Evolutionary conservation across 2,329 filamentous ascomycete species (phyloP).

Genomic region (Purpureocillium takamizusanense): DNA sequence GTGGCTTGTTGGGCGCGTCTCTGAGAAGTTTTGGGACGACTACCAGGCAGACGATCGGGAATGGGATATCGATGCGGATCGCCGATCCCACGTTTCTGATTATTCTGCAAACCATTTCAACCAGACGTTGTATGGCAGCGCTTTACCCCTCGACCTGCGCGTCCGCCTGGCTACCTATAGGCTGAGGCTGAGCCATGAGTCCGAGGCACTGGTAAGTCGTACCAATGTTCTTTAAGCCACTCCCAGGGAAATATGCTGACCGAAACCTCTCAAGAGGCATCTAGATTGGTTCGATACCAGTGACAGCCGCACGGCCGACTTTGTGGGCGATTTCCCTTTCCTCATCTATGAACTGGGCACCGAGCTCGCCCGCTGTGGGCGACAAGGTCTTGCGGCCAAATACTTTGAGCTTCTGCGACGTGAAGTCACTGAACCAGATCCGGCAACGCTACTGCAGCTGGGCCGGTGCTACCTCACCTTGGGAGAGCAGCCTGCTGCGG

Average conservation of each 20-base stretch:
- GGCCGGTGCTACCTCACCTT: slow-evolving; percentile 62
- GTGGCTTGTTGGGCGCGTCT: slow-evolving; percentile 70
- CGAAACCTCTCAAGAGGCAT: slow-evolving; percentile 41
- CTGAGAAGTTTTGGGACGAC: slow-evolving; percentile 71
- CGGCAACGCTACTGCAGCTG: slow-evolving; percentile 43
- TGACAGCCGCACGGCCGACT: slow-evolving; percentile 33
- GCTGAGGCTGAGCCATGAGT: slow-evolving; percentile 56
- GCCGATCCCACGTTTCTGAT: slow-evolving; percentile 52
- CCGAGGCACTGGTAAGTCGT: slow-evolving; percentile 63
- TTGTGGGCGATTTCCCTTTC: slow-evolving; percentile 61
- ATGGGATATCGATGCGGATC: slow-evolving; percentile 69
- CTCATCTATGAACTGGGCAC: slow-evolving; percentile 62
- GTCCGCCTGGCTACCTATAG: slow-evolving; percentile 78
- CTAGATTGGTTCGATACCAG: slow-evolving; percentile 62
- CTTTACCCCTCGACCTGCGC: slow-evolving; percentile 72
- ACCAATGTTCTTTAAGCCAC: too few species aligned
- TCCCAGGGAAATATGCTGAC: too few species aligned
- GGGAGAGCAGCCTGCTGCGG: slow-evolving; percentile 57
- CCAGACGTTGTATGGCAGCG: slow-evolving; percentile 55
- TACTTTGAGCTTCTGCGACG: slow-evolving; percentile 48
- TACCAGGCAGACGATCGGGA: slow-evolving; percentile 71
- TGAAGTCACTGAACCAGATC: slow-evolving; percentile 39
- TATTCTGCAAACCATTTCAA: slow-evolving; percentile 50
- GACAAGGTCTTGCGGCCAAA: slow-evolving; percentile 32
- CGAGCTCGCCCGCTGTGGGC: slow-evolving; percentile 26